Conservation (phyloP, 1,284 basidiomycete genomes). For the Pascua guehoae region DNA sequence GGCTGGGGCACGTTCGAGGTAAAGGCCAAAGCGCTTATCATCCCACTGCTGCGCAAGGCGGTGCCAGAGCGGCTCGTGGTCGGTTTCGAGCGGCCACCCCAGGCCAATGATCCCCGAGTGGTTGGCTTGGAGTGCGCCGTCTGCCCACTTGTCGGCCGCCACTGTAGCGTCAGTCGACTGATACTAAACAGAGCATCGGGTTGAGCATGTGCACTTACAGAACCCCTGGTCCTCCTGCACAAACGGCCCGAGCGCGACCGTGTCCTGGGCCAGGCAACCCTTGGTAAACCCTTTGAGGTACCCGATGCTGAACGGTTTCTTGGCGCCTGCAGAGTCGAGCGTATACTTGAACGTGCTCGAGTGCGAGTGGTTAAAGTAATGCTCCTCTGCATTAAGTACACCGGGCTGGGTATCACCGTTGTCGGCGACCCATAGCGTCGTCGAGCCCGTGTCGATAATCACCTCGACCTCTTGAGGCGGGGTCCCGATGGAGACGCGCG, state of each 20-base stretch:
- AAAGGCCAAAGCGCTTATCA: not conserved
- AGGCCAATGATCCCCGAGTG: too few species aligned
- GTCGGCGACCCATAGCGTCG: conserved; percentile 49
- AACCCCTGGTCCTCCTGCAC: too few species aligned
- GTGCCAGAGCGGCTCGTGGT: too few species aligned
- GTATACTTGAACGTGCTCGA: conserved; percentile 32
- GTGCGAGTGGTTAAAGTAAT: conserved; percentile 26
- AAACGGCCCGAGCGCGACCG: conserved; percentile 62
- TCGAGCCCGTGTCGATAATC: conserved; percentile 54
- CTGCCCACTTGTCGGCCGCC: not conserved
- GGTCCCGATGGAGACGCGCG: conserved; percentile 40
- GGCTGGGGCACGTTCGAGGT: not conserved
- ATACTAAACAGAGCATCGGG: too few species aligned
- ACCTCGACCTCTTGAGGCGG: conserved; percentile 52
- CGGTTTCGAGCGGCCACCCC: too few species aligned
- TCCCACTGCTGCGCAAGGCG: conserved; percentile 47
- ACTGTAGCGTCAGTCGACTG: not conserved
- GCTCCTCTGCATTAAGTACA: conserved; percentile 30
- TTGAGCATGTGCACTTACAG: too few species aligned
- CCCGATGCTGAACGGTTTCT: conserved; percentile 54
- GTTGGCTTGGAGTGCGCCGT: too few species aligned
- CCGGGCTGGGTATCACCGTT: conserved; percentile 18
- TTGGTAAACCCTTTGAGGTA: conserved; percentile 76
- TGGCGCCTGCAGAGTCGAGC: not conserved
- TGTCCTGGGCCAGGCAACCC: conserved; percentile 67